A percentile compares a stretch with the other conserved stretches of the same genome.
These are phyloP conservation scores for Marchantia polymorpha DNA, from an alignment of 225 moss, liverwort and hornwort species.

Conservation along the genomic window DNA sequence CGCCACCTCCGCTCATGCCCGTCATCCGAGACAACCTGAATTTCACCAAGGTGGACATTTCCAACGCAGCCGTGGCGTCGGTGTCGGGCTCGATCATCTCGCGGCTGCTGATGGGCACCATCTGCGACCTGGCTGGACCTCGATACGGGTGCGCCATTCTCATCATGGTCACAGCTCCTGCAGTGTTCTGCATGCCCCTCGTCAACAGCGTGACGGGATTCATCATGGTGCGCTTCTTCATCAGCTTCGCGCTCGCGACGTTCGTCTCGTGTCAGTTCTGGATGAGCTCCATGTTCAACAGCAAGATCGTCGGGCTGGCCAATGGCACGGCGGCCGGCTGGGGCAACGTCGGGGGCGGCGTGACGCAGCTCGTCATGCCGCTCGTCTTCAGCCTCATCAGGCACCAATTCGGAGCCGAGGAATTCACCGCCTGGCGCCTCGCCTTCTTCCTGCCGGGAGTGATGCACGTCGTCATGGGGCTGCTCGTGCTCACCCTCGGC, in stretches of 20 bases:
- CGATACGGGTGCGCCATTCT: constrained; percentile 76
- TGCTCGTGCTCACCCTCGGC: constrained; percentile 51
- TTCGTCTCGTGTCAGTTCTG: constrained; percentile 89
- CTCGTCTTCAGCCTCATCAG: constrained; percentile 61
- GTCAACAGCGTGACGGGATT: constrained; percentile 50
- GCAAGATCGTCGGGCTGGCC: constrained; percentile 71
- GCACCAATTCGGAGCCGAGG: constrained; percentile 36
- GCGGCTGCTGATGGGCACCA: constrained; percentile 67
- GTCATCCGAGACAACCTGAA: constrained; percentile 70
- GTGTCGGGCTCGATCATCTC: constrained; percentile 68
- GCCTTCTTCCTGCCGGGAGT: constrained; percentile 66
- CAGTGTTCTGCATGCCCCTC: constrained; percentile 69
- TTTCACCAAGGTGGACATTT: constrained; percentile 57
- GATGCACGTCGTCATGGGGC: constrained; percentile 71
- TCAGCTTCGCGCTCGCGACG: constrained; percentile 73
- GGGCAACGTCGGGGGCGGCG: constrained; percentile 82
- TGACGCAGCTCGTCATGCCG: constrained; percentile 87
- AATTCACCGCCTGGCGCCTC: constrained; percentile 63
- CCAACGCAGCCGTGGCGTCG: constrained; percentile 74
- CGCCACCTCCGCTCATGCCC: constrained; percentile 70
- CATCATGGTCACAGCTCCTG: constrained; percentile 60
- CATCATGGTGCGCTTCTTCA: constrained; percentile 68
- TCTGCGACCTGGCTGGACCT: constrained; percentile 74
- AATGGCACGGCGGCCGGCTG: constrained; percentile 77
- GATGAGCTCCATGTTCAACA: constrained; percentile 94